Percentiles rank a stretch among this genome's conserved stretches.
Conservation (phyloP, 257 asterid genomes). For the Osmanthus fragrans region DNA sequence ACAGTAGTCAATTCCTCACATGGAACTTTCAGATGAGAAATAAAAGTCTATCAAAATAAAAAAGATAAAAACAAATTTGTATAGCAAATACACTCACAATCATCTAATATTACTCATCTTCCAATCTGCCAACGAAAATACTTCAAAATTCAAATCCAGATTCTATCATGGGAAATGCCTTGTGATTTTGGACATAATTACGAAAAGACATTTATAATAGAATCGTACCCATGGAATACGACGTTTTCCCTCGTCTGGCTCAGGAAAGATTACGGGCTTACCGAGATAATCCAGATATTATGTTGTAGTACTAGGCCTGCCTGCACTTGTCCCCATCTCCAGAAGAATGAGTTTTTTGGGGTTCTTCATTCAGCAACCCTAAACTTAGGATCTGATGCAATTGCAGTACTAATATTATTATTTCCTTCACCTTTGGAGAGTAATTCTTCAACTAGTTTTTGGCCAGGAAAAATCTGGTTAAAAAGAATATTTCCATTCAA, state of each 20-base stretch:
- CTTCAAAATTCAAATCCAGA: neutral
- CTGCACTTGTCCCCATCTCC: neutral
- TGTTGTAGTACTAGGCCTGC: neutral
- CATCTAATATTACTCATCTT: neutral
- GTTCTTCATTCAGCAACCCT: slow-evolving; percentile 82
- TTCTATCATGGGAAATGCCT: neutral
- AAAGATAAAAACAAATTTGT: neutral
- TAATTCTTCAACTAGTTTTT: slow-evolving; percentile 26
- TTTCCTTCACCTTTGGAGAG: neutral
- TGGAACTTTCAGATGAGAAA: neutral
- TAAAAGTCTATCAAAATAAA: neutral
- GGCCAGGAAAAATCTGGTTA: slow-evolving; percentile 36
- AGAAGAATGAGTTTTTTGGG: slow-evolving; percentile 19
- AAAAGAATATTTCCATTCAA: slow-evolving; percentile 22
- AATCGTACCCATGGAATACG: no score
- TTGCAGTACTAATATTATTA: slow-evolving; percentile 34
- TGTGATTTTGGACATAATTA: neutral
- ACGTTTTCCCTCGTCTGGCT: neutral
- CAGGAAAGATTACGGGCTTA: neutral
- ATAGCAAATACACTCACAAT: neutral
- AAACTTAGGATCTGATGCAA: slow-evolving; percentile 87
- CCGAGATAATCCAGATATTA: neutral
- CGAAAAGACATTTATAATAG: neutral
- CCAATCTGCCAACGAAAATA: neutral
- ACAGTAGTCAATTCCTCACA: neutral